Evolutionary conservation across 345 rosid genomes (phyloP).

Genomic region (Eutrema heterophyllum): DNA sequence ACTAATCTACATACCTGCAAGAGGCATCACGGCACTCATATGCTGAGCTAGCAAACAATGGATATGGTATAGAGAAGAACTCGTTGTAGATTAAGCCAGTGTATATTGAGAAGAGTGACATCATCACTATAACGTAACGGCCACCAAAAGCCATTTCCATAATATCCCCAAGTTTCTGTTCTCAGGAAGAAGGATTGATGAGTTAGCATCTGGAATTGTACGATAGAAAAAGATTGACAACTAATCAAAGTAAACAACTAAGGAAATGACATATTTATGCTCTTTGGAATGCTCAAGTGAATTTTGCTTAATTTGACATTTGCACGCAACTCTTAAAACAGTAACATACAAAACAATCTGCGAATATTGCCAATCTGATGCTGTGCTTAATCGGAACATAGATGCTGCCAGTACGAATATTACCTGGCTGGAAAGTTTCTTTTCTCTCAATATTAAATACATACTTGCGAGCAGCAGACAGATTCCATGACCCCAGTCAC

Average conservation of each 20-base stretch:
- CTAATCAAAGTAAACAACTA: background rate
- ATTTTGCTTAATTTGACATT: background rate
- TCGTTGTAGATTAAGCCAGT: conserved; percentile 95
- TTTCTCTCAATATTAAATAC: conserved; percentile 63
- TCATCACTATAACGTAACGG: conserved; percentile 90
- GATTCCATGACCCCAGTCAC: conserved; percentile 99
- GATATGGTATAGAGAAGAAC: conserved; percentile 93
- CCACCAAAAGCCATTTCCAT: conserved; percentile 98
- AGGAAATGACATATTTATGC: background rate
- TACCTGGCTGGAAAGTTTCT: conserved; percentile 95
- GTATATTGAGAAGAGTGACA: conserved; percentile 91
- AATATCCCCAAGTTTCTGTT: conserved; percentile 93
- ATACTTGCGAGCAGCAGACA: conserved; percentile 80
- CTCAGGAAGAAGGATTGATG: conserved; percentile 12
- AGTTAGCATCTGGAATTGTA: conserved; percentile 12
- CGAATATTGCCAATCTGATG: background rate
- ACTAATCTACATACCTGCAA: conserved; percentile 60
- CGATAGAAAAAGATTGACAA: background rate
- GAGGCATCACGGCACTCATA: conserved; percentile 90
- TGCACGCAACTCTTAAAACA: background rate
- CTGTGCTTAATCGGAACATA: background rate
- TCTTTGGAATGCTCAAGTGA: background rate
- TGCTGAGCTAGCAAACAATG: conserved; percentile 79
- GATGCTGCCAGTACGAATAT: background rate
- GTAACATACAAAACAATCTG: background rate